Percentiles rank a stretch among this genome's conserved stretches.
These are phyloP conservation scores for Alternaria consortialis DNA, from an alignment of 2,329 filamentous ascomycete genomes.

Conservation along the genomic window DNA sequence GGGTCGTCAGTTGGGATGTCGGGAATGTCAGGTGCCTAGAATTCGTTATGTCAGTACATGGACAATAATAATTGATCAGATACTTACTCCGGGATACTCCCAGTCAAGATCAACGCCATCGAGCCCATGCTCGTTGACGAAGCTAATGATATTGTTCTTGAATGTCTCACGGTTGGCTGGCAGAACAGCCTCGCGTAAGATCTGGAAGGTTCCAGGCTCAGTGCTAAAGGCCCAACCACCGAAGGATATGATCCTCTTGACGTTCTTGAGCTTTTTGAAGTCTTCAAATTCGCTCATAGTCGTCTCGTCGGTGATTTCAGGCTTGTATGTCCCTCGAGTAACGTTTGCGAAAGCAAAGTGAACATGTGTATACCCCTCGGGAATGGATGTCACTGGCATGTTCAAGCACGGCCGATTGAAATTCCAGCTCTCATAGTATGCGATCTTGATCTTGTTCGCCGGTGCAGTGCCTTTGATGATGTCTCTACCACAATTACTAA, in stretches of 20 bases:
- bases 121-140: slow-evolving; percentile 31
- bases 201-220: slow-evolving; percentile 47
- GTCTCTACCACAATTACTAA: slow-evolving; percentile 27
- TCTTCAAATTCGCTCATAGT: slow-evolving; percentile 15
- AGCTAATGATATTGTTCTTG: slow-evolving; percentile 30
- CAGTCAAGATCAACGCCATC: slow-evolving; percentile 58
- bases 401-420: slow-evolving; percentile 19
- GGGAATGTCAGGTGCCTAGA: slow-evolving; percentile 44
- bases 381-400: slow-evolving; percentile 9
- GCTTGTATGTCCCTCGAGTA: neutral
- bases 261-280: slow-evolving; percentile 10
- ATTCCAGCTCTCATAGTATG: slow-evolving; percentile 24
- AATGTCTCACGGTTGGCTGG: slow-evolving; percentile 51
- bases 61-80: no score
- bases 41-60: no score
- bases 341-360: slow-evolving; percentile 24
- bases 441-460: slow-evolving; percentile 12
- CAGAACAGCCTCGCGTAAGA: slow-evolving; percentile 51
- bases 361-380: slow-evolving; percentile 20
- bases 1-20: slow-evolving; percentile 43
- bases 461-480: slow-evolving; percentile 19
- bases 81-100: slow-evolving; percentile 49
- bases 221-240: slow-evolving; percentile 59
- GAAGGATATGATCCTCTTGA: slow-evolving; percentile 56
- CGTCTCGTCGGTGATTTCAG: neutral